Percentiles rank a stretch among this genome's conserved stretches.
These are phyloP conservation scores for Leishmania braziliensis DNA, from an alignment of 208 protist genomes.

Conservation along the genomic window DNA sequence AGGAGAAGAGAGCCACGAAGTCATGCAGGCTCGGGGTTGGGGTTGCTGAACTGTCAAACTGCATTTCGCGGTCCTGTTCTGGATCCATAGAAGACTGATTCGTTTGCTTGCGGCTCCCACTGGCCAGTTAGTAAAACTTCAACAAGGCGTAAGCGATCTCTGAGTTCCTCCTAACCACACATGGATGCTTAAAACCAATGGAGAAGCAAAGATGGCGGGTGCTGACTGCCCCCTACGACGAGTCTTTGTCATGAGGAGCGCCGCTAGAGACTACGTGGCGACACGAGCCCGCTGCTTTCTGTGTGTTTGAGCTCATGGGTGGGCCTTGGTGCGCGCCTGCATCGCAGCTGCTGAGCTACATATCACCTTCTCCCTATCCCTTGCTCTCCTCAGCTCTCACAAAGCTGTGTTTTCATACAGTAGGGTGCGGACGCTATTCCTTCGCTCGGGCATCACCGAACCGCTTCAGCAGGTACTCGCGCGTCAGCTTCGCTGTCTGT, in stretches of 20 bases:
- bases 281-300: background rate
- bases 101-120: background rate
- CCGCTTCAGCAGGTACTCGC: slow-evolving; percentile 66
- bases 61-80: background rate
- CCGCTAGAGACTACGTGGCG: background rate
- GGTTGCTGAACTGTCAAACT: background rate
- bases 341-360: background rate
- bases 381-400: background rate
- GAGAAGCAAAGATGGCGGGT: background rate
- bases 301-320: background rate
- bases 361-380: background rate
- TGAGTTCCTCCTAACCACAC: background rate
- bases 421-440: background rate
- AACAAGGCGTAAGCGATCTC: background rate
- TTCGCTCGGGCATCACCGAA: slow-evolving; percentile 60
- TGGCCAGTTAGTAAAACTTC: too few species aligned
- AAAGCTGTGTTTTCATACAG: background rate
- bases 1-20: background rate
- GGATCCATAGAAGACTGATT: background rate
- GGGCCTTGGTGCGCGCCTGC: background rate
- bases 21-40: background rate
- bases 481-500: slow-evolving; percentile 76
- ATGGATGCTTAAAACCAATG: background rate
- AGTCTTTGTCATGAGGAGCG: background rate
- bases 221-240: background rate